Base-by-base conservation (phyloP, 2,329 filamentous ascomycete genomes). In the Fusarium devonianum region DNA sequence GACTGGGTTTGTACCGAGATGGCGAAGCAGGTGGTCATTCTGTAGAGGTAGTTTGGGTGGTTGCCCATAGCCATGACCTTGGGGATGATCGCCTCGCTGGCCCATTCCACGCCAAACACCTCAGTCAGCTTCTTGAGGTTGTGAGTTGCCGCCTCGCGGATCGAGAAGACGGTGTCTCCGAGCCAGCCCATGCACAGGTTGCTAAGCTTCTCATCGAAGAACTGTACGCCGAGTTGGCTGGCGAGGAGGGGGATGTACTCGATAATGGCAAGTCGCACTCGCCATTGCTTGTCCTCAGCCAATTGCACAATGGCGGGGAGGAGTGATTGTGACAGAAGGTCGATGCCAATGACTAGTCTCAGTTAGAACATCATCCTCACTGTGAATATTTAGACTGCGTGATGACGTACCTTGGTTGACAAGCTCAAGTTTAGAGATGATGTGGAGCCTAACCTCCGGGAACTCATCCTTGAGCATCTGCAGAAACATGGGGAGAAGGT, bases 391-490 rank as follows among this genome's bases (percentile, higher is more conserved):
- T 7, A 22, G 16, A n/a, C n/a, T n/a, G n/a, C n/a, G n/a, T n/a
- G n/a, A 12, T 32, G n/a, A 69, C 77, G 57, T 78, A 92, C 90
- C 90, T 76, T 97, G 90, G 77, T 99, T 99, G 59, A 99, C 94
- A 57, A 95, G 84, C 77, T 99, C 95, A 45, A 99, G 86, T 76
- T 99, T 99, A n/a, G 94, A 97, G 69, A 99, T 99, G 72, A 99
- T 99, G 76, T 99, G 96, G 51, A 99, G 85, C 56, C 94, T 89
- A 40, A 99, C 94, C 71, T 99, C 94, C 16, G 94, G 94, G 73
- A 97, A 97, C 70, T 99, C 94, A 67, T 99, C 94, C 82, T 97
- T 99, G 66, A 99, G 86, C 94, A 99, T 99, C 73, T 96, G 90
- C 43, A 99, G 82, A 75, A 99, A 97, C 93, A 99, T 99, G 43